Conservation (phyloP, 2,329 filamentous ascomycete species). For the Lanzia echinophila region DNA sequence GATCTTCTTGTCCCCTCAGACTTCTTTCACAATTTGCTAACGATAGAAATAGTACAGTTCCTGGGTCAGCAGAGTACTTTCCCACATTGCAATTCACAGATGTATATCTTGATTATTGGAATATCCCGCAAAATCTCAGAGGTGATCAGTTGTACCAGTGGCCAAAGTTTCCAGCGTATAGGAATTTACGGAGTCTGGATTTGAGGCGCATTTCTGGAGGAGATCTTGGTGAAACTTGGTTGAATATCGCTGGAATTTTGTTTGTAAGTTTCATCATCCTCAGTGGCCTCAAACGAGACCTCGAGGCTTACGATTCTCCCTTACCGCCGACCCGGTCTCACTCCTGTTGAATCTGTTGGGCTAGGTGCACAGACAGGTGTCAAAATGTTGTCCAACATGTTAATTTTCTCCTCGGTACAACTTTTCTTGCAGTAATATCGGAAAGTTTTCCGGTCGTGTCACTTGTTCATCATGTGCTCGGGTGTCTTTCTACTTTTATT, state of each 20-base stretch:
- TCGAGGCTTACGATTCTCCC: not conserved
- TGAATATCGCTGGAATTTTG: not conserved
- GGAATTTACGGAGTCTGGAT: not conserved
- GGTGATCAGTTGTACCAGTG: not conserved
- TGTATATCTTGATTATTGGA: not conserved
- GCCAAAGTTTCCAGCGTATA: not conserved
- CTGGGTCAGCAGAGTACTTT: not conserved
- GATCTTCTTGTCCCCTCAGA: not conserved
- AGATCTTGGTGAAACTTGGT: not conserved
- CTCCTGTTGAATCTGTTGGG: not conserved
- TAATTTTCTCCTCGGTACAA: no score
- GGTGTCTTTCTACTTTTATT: not conserved
- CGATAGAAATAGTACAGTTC: not conserved
- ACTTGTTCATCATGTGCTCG: not conserved
- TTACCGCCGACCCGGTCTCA: not conserved
- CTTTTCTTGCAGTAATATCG: no score
- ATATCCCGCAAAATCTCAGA: fast-evolving
- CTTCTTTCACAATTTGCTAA: not conserved
- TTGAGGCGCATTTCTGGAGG: not conserved
- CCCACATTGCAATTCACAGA: not conserved
- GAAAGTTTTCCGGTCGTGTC: not conserved
- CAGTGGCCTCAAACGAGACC: not conserved
- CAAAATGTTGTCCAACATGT: no score
- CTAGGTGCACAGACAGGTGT: no score
- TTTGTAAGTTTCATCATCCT: not conserved